phyloP scores from a whole-genome alignment of 805 yeast genomes.

The Geotrichum ghanense region DNA sequence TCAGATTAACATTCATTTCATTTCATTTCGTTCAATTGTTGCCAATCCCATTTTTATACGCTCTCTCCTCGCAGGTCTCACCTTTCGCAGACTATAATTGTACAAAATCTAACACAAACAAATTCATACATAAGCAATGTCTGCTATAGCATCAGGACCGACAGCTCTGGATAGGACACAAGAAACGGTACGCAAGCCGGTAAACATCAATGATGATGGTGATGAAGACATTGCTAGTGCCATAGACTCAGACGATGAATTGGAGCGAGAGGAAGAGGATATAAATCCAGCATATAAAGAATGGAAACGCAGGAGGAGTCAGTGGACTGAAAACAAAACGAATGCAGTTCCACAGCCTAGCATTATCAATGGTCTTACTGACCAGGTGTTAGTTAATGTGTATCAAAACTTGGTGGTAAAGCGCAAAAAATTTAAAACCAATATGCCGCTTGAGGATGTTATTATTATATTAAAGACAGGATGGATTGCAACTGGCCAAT shows the following conservation, averaged over 20 bases:
- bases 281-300: constrained; percentile 44
- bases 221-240: constrained; percentile 5
- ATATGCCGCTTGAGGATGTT: constrained; percentile 66
- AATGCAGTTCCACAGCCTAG: constrained; percentile 15
- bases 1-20: neutral
- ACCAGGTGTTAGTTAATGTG: constrained; percentile 30
- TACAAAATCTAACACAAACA: neutral
- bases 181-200: neutral
- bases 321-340: constrained; percentile 41
- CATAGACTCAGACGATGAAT: constrained; percentile 8
- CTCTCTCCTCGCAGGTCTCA: neutral
- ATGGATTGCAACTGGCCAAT: constrained; percentile 69
- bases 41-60: neutral
- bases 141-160: neutral
- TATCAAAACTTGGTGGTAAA: constrained; percentile 63
- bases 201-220: constrained; percentile 11
- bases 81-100: neutral
- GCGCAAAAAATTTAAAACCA: constrained; percentile 52
- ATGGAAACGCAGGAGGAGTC: constrained; percentile 58
- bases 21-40: neutral
- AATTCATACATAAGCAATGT: neutral
- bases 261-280: constrained; percentile 25
- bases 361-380: constrained; percentile 20
- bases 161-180: neutral
- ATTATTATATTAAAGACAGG: constrained; percentile 67